Evolutionary conservation across 1,284 basidiomycete species (phyloP).

Genomic region (Puccinia coronata): DNA sequence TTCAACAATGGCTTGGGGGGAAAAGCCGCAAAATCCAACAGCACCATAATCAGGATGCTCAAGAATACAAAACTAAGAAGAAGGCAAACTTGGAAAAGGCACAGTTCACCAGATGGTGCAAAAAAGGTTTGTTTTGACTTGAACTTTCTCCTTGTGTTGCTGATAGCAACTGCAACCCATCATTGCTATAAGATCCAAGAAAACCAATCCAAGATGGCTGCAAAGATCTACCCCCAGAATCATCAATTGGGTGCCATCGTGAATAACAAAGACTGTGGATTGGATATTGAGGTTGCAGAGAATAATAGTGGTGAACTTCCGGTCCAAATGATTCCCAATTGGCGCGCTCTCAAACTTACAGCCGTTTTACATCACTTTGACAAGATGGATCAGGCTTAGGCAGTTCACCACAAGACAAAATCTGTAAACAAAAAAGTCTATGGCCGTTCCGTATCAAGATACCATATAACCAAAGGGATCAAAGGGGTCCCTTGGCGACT

Average conservation of each 20-base stretch:
- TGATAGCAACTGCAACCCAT: neutral
- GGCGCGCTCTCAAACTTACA: neutral
- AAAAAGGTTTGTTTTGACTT: neutral
- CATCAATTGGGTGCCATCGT: neutral
- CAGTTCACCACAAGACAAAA: neutral
- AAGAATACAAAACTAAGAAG: neutral
- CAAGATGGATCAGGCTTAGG: neutral
- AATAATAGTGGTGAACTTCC: neutral
- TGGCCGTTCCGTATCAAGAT: neutral
- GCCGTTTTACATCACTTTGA: neutral
- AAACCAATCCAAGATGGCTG: neutral
- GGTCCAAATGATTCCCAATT: neutral
- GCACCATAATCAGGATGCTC: neutral
- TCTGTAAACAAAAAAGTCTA: neutral
- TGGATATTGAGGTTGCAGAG: neutral
- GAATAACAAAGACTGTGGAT: neutral
- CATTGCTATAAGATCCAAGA: neutral
- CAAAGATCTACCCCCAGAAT: neutral
- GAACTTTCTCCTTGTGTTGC: neutral
- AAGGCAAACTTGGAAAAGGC: neutral
- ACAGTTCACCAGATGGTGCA: neutral
- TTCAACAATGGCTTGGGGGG: neutral
- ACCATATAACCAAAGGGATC: neutral
- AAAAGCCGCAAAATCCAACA: neutral
- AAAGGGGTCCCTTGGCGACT: neutral